phyloP scores from a whole-genome alignment of 495 filamentous ascomycete genomes.

The Penicillium herquei region DNA sequence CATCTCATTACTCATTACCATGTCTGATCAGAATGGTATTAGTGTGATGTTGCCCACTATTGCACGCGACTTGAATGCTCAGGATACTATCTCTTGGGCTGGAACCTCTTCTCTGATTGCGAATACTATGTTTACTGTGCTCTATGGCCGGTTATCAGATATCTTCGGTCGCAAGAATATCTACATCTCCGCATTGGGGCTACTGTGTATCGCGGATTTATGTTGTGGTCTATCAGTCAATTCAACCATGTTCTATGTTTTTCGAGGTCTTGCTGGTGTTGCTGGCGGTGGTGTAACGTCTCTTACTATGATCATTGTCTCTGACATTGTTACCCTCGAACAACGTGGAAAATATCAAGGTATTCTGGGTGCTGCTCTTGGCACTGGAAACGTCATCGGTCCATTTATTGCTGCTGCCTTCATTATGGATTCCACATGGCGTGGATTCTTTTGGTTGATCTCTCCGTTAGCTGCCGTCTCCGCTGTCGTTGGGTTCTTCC shows the following conservation, averaged over 20 bases:
- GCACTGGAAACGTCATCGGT: slow-evolving; percentile 44
- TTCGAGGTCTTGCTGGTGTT: slow-evolving; percentile 55
- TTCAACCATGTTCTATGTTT: slow-evolving; percentile 54
- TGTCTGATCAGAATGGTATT: slow-evolving; percentile 64
- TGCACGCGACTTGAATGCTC: slow-evolving; percentile 53
- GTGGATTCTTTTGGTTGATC: slow-evolving; percentile 49
- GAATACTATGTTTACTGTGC: slow-evolving; percentile 67
- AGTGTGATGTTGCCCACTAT: slow-evolving; percentile 60
- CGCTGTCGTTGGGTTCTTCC: slow-evolving; percentile 40
- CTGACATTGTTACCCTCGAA: slow-evolving; percentile 46
- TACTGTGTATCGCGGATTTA: slow-evolving; percentile 53
- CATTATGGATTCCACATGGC: slow-evolving; percentile 45
- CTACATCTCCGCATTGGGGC: slow-evolving; percentile 42
- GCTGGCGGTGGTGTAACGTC: slow-evolving; percentile 52
- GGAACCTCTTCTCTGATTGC: slow-evolving; percentile 75
- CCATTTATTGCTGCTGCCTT: slow-evolving; percentile 47
- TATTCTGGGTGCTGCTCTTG: slow-evolving; percentile 42
- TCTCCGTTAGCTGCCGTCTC: slow-evolving; percentile 40
- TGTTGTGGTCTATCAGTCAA: slow-evolving; percentile 52
- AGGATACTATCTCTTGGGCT: slow-evolving; percentile 68
- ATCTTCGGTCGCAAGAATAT: slow-evolving; percentile 58
- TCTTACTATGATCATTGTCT: slow-evolving; percentile 51
- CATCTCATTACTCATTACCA: slow-evolving; percentile 53
- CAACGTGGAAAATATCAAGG: slow-evolving; percentile 49
- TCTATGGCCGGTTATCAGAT: slow-evolving; percentile 58